Evolutionary conservation across 176 grass and related monocot genomes (phyloP), one percentile per base, ranked within the genome.

Genomic region (Zoysia pacifica): DNA sequence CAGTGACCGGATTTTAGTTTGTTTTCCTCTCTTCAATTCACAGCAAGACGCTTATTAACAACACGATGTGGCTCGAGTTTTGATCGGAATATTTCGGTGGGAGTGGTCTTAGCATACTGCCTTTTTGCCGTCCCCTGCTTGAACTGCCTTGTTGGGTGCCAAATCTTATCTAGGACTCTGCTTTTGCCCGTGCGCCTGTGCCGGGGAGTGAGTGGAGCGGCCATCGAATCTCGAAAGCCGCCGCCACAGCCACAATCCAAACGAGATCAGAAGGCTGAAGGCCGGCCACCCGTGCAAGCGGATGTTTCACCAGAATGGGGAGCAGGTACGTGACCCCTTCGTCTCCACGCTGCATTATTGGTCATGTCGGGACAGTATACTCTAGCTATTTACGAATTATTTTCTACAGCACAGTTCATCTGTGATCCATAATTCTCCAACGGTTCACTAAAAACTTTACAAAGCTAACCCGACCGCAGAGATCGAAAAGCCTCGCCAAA

Each of bases 221-320:
- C 41, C 70, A 65, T 67, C 15, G 62, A 80, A 86, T 79, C 83
- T 66, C 3, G 3, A 65, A 80, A 49, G 69, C 70, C 19, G 46
- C 65, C 16, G n/a, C 73, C 6, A 10, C 18, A 37, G 50, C 69
- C 11, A 42, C 76, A 13, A 19, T 35, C 42, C 16, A 36, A 67
- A 35, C 63, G 68, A 79, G 60, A 73, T 66, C 1, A 40, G 77
- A 11, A 79, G 41, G 59, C 5, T 15, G 77, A 11, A 79, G 41
- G 59, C 5, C 28, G 61, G 48, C 20, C 76, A 68, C 83, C 69
- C 69, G 76, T 80, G 69, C 69, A 44, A 39, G 12, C 9, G 19
- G 58, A 47, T 47, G 83, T 41, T 66, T 52, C 60, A 10, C 76
- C 60, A 7, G 49, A 66, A 85, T 2, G 8, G 15, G 74, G 61